These are phyloP conservation scores for Plectranthus barbatus DNA, from an alignment of 257 asterid genomes.

Conservation along the genomic window DNA sequence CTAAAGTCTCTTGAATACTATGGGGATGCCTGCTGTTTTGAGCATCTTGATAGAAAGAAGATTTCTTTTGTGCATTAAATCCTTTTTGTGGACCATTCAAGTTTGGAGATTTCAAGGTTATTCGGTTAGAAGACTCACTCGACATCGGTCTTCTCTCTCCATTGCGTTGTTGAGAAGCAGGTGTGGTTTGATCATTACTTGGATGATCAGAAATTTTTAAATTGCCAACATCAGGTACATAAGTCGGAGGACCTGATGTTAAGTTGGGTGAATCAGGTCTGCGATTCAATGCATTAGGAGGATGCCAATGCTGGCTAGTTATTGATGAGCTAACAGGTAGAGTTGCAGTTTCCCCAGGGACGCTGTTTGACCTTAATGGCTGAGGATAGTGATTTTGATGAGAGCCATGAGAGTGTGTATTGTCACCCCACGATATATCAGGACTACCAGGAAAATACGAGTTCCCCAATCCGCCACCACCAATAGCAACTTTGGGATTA, in stretches of 20 bases:
- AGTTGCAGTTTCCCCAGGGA: conserved; percentile 32
- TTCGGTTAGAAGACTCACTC: conserved; percentile 20
- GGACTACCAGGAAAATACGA: conserved; percentile 25
- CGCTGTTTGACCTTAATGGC: conserved; percentile 37
- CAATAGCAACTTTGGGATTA: conserved; percentile 28
- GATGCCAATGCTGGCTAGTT: conserved; percentile 28
- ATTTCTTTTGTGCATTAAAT: conserved; percentile 33
- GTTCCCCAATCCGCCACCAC: conserved; percentile 36
- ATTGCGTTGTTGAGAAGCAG: conserved; percentile 21
- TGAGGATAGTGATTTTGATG: conserved; percentile 45
- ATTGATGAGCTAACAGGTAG: conserved; percentile 20
- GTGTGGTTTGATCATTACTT: conserved; percentile 23
- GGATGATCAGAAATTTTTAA: conserved; percentile 26
- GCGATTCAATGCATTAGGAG: conserved; percentile 17
- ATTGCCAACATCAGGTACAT: conserved; percentile 26
- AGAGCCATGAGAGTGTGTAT: conserved; percentile 35
- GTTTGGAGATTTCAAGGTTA: background rate
- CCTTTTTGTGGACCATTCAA: conserved; percentile 40
- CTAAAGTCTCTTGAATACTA: conserved; percentile 40
- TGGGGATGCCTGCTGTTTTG: conserved; percentile 33
- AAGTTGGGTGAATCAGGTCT: conserved; percentile 22
- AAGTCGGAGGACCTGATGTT: conserved; percentile 19
- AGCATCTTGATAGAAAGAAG: conserved; percentile 29
- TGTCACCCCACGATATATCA: conserved; percentile 36
- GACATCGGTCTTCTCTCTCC: conserved; percentile 53